A percentile compares a stretch with the other conserved stretches of the same genome.
These are phyloP conservation scores for Solanum ossicruentum DNA, from an alignment of 257 asterid species.

Conservation along the genomic window DNA sequence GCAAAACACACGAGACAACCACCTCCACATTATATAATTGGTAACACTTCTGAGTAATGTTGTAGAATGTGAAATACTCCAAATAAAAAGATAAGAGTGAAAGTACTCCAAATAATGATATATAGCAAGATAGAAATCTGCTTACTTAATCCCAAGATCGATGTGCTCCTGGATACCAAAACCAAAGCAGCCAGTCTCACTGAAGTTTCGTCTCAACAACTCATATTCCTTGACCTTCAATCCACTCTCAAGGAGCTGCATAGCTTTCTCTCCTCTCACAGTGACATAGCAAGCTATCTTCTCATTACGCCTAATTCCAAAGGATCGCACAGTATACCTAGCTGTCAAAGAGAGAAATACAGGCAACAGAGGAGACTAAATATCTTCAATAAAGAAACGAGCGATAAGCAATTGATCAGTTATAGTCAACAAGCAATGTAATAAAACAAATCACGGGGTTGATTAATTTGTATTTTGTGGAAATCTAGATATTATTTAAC, in stretches of 20 bases:
- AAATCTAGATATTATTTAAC: not conserved
- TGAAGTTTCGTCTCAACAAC: conserved; percentile 36
- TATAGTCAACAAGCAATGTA: not conserved
- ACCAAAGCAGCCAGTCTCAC: conserved; percentile 46
- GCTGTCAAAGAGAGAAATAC: conserved; percentile 13
- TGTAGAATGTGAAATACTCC: not conserved
- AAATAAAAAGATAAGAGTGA: not conserved
- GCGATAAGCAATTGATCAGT: not conserved
- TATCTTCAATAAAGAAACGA: not conserved
- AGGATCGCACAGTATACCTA: conserved; percentile 41
- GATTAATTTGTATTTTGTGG: not conserved
- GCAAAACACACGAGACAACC: not conserved
- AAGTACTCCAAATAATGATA: not conserved
- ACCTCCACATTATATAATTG: not conserved
- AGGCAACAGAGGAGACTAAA: not conserved
- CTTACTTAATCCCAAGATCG: conserved; percentile 53
- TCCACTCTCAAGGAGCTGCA: conserved; percentile 52
- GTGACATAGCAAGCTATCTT: conserved; percentile 46
- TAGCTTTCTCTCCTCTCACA: conserved; percentile 46
- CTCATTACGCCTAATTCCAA: conserved; percentile 41
- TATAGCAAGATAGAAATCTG: not conserved
- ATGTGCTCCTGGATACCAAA: conserved; percentile 49
- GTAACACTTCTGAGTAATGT: not conserved
- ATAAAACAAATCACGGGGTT: not conserved
- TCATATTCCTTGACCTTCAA: conserved; percentile 46